Evolutionary conservation across 768 basidiomycete genomes (phyloP).

Genomic region (Strobilomyces confusus): DNA sequence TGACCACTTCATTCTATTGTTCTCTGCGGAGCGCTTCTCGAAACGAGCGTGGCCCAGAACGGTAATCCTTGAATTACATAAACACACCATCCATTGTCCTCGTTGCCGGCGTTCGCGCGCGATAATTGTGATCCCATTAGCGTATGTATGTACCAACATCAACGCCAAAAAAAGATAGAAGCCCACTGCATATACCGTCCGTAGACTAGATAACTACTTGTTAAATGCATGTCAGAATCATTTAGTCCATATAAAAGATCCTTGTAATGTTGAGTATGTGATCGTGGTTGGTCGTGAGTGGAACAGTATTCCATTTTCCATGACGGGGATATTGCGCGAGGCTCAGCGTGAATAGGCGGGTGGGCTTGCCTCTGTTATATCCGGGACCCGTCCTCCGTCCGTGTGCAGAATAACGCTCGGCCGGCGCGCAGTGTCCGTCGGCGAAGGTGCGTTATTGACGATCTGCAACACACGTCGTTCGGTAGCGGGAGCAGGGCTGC

Average conservation of each 20-base stretch:
- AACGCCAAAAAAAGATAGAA: neutral
- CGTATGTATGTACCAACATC: neutral
- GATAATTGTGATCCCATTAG: constrained; percentile 1
- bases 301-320: constrained; percentile 1
- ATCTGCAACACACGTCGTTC: constrained; percentile 29
- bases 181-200: constrained; percentile 13
- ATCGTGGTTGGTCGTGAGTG: constrained; percentile 14
- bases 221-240: constrained; percentile 7
- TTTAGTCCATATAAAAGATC: constrained; percentile 15
- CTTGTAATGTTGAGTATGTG: constrained; percentile 6
- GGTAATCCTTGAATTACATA: constrained; percentile 11
- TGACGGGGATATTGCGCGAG: neutral
- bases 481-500: constrained; percentile 17
- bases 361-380: constrained; percentile 7
- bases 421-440: constrained; percentile 10
- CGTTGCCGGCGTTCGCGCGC: constrained; percentile 7
- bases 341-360: constrained; percentile 24
- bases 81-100: constrained; percentile 23
- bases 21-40: constrained; percentile 13
- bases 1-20: constrained; percentile 27
- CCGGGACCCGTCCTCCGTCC: constrained; percentile 21
- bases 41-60: neutral
- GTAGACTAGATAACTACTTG: constrained; percentile 10
- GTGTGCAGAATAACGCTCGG: constrained; percentile 24
- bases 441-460: constrained; percentile 23